Percentiles rank a stretch among this genome's conserved stretches.
Evolutionary conservation across 768 basidiomycete genomes (phyloP).

Genomic region (Lentinula guzmanii): DNA sequence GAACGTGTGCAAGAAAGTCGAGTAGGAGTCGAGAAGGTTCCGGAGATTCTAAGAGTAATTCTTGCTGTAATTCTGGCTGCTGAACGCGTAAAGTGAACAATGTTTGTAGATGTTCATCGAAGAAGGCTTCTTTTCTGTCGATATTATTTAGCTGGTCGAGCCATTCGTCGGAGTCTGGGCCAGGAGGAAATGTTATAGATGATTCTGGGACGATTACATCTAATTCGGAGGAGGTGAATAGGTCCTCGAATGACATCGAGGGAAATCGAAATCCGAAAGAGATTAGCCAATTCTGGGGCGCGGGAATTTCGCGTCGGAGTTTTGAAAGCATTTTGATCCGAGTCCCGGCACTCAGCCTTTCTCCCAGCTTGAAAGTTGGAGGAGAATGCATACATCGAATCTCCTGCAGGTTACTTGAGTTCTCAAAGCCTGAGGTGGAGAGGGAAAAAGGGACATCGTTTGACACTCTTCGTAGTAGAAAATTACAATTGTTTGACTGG

Average conservation of each 20-base stretch:
- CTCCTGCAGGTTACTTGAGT: no score
- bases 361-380: no score
- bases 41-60: neutral
- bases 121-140: conserved; percentile 4
- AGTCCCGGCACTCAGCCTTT: no score
- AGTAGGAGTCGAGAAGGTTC: neutral
- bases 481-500: no score
- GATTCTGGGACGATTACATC: conserved; percentile 5
- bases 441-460: no score
- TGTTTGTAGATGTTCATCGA: conserved; percentile 5
- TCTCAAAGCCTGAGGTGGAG: no score
- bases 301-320: neutral
- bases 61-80: neutral
- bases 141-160: neutral
- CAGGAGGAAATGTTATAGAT: neutral
- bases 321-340: no score
- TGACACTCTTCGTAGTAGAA: no score
- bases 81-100: conserved; percentile 2
- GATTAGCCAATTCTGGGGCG: neutral
- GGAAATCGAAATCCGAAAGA: neutral
- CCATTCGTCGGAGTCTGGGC: neutral
- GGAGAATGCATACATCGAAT: no score
- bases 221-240: conserved; percentile 1
- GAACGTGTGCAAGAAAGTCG: conserved; percentile 2
- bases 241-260: neutral